A percentile compares a stretch with the other conserved stretches of the same genome.
These are phyloP conservation scores for Penicillium sclerotiorum DNA, from an alignment of 2,329 filamentous ascomycete species.

Conservation along the genomic window DNA sequence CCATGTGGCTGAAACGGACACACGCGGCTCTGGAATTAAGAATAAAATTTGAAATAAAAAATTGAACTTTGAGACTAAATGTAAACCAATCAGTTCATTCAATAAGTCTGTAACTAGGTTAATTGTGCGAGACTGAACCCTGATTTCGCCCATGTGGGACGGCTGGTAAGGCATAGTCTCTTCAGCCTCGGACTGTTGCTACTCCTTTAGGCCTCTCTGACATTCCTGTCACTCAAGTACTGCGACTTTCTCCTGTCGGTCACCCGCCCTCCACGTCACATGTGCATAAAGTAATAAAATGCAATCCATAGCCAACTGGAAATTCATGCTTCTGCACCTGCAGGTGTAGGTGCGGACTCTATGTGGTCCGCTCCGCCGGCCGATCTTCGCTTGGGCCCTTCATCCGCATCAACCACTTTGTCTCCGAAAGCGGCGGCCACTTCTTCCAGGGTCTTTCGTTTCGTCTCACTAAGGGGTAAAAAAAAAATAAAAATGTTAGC, in stretches of 20 bases:
- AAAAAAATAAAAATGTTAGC: conserved; percentile 3
- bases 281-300: neutral
- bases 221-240: neutral
- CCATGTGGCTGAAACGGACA: conserved; percentile 6
- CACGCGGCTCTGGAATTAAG: conserved; percentile 1
- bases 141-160: neutral
- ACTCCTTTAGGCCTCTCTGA: neutral
- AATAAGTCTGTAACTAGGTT: too few species aligned
- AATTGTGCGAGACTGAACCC: too few species aligned
- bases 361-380: conserved; percentile 27
- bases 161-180: neutral
- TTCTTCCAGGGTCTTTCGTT: conserved; percentile 52
- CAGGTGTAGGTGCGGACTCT: conserved; percentile 7
- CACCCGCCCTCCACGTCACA: too few species aligned
- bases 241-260: too few species aligned
- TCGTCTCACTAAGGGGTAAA: conserved; percentile 52
- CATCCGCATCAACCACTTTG: conserved; percentile 41
- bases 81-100: too few species aligned
- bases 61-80: neutral
- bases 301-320: neutral
- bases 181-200: neutral
- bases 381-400: conserved; percentile 27
- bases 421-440: conserved; percentile 55
- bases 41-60: neutral
- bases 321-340: too few species aligned